These are phyloP conservation scores for Rubia peregrina DNA, from an alignment of 305 asterid genomes.

Conservation along the genomic window DNA sequence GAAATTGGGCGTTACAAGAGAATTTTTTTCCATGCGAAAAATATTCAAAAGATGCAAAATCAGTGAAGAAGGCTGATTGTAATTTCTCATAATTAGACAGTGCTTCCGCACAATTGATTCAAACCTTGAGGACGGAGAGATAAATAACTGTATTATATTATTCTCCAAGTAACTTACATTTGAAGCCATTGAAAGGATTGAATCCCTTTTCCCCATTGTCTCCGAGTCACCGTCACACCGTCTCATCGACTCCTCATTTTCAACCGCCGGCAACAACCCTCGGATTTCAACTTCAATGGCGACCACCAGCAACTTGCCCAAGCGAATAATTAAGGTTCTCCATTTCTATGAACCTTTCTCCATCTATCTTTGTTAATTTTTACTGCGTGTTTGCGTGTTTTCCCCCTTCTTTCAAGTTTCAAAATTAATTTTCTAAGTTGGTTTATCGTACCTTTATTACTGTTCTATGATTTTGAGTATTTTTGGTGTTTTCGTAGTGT, in stretches of 20 bases:
- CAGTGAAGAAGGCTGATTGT: not conserved
- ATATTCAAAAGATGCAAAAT: not conserved
- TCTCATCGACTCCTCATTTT: not conserved
- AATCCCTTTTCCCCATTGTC: not conserved
- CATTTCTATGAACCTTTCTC: slow-evolving; percentile 19
- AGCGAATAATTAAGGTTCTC: slow-evolving; percentile 79
- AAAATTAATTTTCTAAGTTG: slow-evolving; percentile 5
- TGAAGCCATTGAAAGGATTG: not conserved
- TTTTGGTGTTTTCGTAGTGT: slow-evolving; percentile 14
- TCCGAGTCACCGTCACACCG: not conserved
- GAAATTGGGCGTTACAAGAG: too few species aligned
- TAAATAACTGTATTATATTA: not conserved
- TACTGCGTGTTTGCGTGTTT: not conserved
- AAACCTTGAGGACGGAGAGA: not conserved
- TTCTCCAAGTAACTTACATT: slow-evolving; percentile 1
- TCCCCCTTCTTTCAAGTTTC: slow-evolving; percentile 9
- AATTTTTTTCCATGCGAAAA: not conserved
- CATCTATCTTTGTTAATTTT: slow-evolving; percentile 10
- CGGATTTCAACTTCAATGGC: slow-evolving; percentile 18
- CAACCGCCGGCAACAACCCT: not conserved
- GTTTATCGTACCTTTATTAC: not conserved
- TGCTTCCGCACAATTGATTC: not conserved
- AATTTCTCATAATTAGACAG: not conserved
- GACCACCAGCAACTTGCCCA: slow-evolving; percentile 90
- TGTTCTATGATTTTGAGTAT: slow-evolving; percentile 1